Evolutionary conservation across 805 yeast genomes (phyloP), one percentile per base, ranked within the genome.

Genomic region (Myxozyma neotropica): DNA sequence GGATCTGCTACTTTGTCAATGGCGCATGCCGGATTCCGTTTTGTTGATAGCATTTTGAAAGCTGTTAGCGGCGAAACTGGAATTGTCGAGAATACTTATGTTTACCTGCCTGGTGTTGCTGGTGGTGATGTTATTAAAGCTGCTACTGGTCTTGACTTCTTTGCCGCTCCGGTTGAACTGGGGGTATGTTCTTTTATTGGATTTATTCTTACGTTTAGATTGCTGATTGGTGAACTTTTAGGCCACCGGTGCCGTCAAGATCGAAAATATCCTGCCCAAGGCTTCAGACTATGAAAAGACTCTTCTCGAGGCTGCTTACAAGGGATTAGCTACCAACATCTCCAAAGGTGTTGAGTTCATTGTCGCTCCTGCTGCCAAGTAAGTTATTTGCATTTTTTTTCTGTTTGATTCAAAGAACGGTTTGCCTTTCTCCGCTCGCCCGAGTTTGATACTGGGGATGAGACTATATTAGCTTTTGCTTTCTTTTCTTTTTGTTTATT

Each of bases 1-100:
- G 97, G 97, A 42, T 89, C 96, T 50, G 97, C 97, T 58, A 92
- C 98, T 38, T 80, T 92, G 67, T 88, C 96, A 31, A 93, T 92
- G 97, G 97, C 97, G 8, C 87, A 85, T 69, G 96, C 97, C 36
- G 97, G 96, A 36, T 89, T 82, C 79, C 81, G 86, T 68, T 87
- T 90, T 73, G 88, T 91, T 31, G 85, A 83, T 72, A 78, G 87
- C 64, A 76, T 77, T 40, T 73, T 78, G 57, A 70, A 72, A 67
- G 63, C 67, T 21, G 63, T 57, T 17, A 23, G 54, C 13, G 67
- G 67, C n/a, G 53, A 38, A 23, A 36, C 55, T 5, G 58, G 55
- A 21, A 23, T 60, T 17, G 61, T 60, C 43, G 63, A 65, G 49
- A 67, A 57, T 56, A 54, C 68, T 6, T 64, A 53, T 43, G 68